Percentiles rank a stretch among this genome's conserved stretches.
Evolutionary conservation across 495 filamentous ascomycete species (phyloP).

Genomic region (Penicillium parvum): DNA sequence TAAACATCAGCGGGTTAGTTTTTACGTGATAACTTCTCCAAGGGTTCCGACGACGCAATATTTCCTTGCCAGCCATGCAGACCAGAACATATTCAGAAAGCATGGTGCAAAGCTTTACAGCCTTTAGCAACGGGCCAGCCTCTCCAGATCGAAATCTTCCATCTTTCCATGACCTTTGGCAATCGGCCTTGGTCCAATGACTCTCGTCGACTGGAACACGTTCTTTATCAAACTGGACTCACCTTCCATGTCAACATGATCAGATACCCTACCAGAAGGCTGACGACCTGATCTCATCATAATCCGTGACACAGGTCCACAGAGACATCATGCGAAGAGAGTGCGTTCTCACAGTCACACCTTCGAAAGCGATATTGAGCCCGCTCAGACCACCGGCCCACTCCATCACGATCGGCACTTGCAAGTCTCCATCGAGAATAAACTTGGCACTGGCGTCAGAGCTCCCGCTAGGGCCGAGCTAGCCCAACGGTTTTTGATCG

Average conservation of each 20-base stretch:
- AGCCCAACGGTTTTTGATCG: constrained; percentile 1
- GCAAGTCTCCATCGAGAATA: too few relatives aligned
- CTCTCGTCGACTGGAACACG: constrained; percentile 20
- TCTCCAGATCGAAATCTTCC: constrained; percentile 9
- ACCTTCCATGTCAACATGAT: constrained; percentile 11
- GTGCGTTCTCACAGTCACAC: background rate
- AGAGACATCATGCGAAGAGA: too few relatives aligned
- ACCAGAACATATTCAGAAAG: too few relatives aligned
- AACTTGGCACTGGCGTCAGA: constrained; percentile 8
- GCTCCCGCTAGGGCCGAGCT: constrained; percentile 2
- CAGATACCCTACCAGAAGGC: background rate
- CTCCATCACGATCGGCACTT: constrained; percentile 9
- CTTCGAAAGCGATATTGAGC: background rate
- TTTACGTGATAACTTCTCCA: constrained; percentile 31
- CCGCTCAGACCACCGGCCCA: constrained; percentile 3
- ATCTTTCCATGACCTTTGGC: constrained; percentile 20
- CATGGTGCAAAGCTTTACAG: too few relatives aligned
- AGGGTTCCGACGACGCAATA: constrained; percentile 28
- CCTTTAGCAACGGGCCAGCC: too few relatives aligned
- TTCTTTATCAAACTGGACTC: constrained; percentile 22
- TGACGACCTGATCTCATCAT: too few relatives aligned
- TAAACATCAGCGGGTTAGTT: constrained; percentile 27
- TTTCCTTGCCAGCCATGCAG: constrained; percentile 3
- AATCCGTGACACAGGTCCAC: too few relatives aligned
- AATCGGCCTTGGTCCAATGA: constrained; percentile 18